These are phyloP conservation scores for Arachis hypogaea DNA, from an alignment of 306 rosid species.

Conservation along the genomic window DNA sequence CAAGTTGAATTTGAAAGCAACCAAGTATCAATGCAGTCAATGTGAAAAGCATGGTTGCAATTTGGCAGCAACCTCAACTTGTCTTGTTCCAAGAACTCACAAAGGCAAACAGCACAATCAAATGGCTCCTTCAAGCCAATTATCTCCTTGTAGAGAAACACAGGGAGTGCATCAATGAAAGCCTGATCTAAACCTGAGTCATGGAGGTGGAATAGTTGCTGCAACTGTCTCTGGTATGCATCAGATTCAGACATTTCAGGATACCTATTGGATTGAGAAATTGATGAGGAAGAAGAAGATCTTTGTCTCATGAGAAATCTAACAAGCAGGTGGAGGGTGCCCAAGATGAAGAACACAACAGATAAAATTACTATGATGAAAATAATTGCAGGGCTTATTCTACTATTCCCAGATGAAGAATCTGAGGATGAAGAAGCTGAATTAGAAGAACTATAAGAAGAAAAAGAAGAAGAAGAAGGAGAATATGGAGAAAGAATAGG, in stretches of 20 bases:
- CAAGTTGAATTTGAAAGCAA: conserved; percentile 87
- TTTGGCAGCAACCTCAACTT: conserved; percentile 76
- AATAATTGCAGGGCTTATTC: conserved; percentile 76
- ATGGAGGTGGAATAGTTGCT: conserved; percentile 91
- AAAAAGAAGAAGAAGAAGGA: conserved; percentile 42
- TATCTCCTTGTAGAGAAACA: conserved; percentile 74
- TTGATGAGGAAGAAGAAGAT: conserved; percentile 69
- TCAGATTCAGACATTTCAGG: conserved; percentile 70
- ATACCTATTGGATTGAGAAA: conserved; percentile 67
- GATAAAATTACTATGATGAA: conserved; percentile 79
- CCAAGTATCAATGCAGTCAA: conserved; percentile 94
- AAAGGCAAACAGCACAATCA: conserved; percentile 94
- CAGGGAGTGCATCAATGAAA: conserved; percentile 91
- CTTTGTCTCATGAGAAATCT: conserved; percentile 69
- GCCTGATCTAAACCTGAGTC: conserved; percentile 94
- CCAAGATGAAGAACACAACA: conserved; percentile 75
- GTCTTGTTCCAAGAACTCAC: conserved; percentile 85
- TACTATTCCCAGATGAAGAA: conserved; percentile 60
- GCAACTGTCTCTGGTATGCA: conserved; percentile 85
- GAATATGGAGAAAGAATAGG: conserved; percentile 45
- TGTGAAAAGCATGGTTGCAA: conserved; percentile 93
- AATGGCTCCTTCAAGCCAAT: conserved; percentile 78
- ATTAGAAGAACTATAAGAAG: conserved; percentile 45
- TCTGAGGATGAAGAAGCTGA: conserved; percentile 45
- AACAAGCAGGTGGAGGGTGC: conserved; percentile 80